Evolutionary conservation across 768 basidiomycete genomes (phyloP).

Genomic region (Neoboletus brunneissimus): DNA sequence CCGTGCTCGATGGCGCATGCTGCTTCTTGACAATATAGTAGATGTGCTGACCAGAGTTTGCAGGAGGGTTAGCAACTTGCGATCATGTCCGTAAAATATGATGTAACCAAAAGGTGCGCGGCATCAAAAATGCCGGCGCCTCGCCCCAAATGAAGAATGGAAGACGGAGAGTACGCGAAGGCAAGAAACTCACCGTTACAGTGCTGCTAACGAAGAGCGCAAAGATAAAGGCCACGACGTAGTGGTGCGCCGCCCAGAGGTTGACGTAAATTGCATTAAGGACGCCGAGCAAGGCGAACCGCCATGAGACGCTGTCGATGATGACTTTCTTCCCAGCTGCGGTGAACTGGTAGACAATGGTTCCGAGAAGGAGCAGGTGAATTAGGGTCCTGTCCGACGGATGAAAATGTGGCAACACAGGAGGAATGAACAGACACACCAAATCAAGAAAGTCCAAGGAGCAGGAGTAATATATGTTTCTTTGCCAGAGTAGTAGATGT

Average conservation of each 20-base stretch:
- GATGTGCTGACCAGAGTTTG: constrained; percentile 56
- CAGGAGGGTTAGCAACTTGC: constrained; percentile 11
- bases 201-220: constrained; percentile 82
- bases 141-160: constrained; percentile 15
- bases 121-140: constrained; percentile 1
- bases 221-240: constrained; percentile 80
- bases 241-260: constrained; percentile 78
- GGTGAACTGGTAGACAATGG: constrained; percentile 88
- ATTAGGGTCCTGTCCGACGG: constrained; percentile 65
- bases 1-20: constrained; percentile 57
- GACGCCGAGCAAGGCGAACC: constrained; percentile 83
- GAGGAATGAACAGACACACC: constrained; percentile 42
- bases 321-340: constrained; percentile 71
- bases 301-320: constrained; percentile 87
- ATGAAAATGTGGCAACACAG: constrained; percentile 7
- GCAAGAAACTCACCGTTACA: constrained; percentile 41
- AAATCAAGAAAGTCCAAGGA: constrained; percentile 88
- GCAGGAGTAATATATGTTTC: constrained; percentile 95
- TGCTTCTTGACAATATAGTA: constrained; percentile 94
- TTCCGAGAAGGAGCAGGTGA: constrained; percentile 88
- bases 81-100: constrained; percentile 6
- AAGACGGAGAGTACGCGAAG: constrained; percentile 3
- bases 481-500: constrained; percentile 69
- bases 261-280: constrained; percentile 89
- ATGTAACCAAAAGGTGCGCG: constrained; percentile 1